A percentile compares a stretch with the other conserved stretches of the same genome.
Evolutionary conservation across 306 rosid genomes (phyloP).

Genomic region (Vigna hirtella): DNA sequence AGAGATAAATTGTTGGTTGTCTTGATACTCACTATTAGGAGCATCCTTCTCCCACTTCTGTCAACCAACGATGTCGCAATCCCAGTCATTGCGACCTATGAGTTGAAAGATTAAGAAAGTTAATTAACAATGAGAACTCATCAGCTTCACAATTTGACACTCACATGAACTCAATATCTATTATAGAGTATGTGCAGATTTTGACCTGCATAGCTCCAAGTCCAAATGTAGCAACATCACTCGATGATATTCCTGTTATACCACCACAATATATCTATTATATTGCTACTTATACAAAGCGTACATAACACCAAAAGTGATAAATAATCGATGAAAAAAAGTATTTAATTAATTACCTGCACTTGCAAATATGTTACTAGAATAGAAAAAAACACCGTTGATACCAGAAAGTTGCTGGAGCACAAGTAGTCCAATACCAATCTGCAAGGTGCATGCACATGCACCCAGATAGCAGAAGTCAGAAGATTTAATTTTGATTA

Average conservation of each 20-base stretch:
- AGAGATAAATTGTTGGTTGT: neutral
- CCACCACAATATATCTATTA: neutral
- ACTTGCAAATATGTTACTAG: constrained; percentile 68
- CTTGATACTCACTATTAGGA: constrained; percentile 59
- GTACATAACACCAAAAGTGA: constrained; percentile 1
- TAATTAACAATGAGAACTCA: neutral
- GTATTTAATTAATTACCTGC: constrained; percentile 58
- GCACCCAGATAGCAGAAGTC: neutral
- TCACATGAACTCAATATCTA: neutral
- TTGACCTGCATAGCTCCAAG: constrained; percentile 69
- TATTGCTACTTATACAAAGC: neutral
- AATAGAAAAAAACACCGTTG: constrained; percentile 73
- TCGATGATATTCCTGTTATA: constrained; percentile 64
- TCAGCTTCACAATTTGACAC: neutral
- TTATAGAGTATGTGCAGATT: neutral
- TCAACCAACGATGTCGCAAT: constrained; percentile 69
- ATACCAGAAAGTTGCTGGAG: constrained; percentile 80
- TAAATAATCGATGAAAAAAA: neutral
- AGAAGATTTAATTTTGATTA: constrained; percentile 11
- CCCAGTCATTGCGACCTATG: constrained; percentile 67
- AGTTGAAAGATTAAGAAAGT: neutral
- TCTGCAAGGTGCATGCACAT: constrained; percentile 50
- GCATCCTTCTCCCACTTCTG: constrained; percentile 72
- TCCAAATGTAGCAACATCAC: constrained; percentile 68
- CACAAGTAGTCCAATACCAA: constrained; percentile 71